A percentile compares a stretch with the other conserved stretches of the same genome.
Evolutionary conservation across 2,329 filamentous ascomycete species (phyloP).

Genomic region (Lecanicillium sp.): DNA sequence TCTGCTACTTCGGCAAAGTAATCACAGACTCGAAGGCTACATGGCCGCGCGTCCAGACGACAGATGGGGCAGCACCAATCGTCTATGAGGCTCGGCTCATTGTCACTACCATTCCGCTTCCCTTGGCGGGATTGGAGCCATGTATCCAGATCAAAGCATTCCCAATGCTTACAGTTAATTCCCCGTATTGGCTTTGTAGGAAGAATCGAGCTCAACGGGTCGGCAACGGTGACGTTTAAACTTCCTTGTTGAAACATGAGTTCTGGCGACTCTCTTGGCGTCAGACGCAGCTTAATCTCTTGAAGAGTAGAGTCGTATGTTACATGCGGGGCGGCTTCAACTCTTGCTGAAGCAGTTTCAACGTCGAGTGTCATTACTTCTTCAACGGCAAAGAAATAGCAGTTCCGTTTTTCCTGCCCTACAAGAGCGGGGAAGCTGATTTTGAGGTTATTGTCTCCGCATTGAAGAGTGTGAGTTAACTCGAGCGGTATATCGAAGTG

Average conservation of each 20-base stretch:
- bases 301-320: neutral
- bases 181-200: constrained; percentile 2
- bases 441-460: neutral
- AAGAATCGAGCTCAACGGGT: constrained; percentile 3
- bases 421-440: constrained; percentile 3
- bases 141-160: constrained; percentile 29
- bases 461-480: neutral
- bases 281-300: neutral
- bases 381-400: constrained; percentile 5
- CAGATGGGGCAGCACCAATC: constrained; percentile 87
- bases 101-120: neutral
- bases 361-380: neutral
- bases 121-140: constrained; percentile 19
- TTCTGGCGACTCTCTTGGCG: neutral
- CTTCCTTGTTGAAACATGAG: constrained; percentile 3
- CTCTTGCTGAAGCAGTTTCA: neutral
- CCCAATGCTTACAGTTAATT: constrained; percentile 7
- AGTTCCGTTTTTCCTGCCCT: neutral
- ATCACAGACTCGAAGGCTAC: constrained; percentile 60
- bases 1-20: constrained; percentile 59
- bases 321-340: neutral
- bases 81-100: constrained; percentile 51
- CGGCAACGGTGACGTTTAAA: constrained; percentile 2
- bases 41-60: constrained; percentile 65
- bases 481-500: constrained; percentile 4